Conservation (phyloP, 257 asterid genomes). For the Fraxinus anomala region DNA sequence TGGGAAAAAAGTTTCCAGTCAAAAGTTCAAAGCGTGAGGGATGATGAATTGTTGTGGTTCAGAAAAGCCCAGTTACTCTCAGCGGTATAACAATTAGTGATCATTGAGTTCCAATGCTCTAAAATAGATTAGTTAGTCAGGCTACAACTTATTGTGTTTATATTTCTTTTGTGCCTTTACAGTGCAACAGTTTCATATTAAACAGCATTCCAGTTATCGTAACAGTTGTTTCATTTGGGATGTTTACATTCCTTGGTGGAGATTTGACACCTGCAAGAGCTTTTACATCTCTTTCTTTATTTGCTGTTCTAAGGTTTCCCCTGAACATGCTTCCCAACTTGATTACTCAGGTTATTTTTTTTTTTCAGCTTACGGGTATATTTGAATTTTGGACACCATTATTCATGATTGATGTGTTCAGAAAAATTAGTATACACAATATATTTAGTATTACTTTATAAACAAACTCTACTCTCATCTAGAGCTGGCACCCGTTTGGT, state of each 20-base stretch:
- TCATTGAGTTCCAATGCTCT: not conserved
- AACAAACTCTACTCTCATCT: not conserved
- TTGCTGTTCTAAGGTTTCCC: conserved; percentile 72
- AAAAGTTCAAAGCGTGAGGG: conserved; percentile 62
- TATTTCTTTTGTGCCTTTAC: conserved; percentile 39
- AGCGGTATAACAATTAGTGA: conserved; percentile 54
- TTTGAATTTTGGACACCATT: not conserved
- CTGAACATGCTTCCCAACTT: conserved; percentile 81
- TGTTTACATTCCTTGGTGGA: conserved; percentile 78
- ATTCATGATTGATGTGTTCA: not conserved
- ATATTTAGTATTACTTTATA: not conserved
- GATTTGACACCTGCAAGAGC: conserved; percentile 90
- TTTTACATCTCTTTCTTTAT: conserved; percentile 81
- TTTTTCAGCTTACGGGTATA: conserved; percentile 13
- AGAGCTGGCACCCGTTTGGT: not conserved
- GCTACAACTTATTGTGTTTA: conserved; percentile 21
- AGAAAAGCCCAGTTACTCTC: conserved; percentile 70
- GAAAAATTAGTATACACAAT: conserved; percentile 1
- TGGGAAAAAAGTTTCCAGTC: conserved; percentile 87
- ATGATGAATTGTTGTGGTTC: conserved; percentile 78
- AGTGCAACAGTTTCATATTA: conserved; percentile 78
- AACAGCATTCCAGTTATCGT: conserved; percentile 90
- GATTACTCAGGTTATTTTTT: conserved; percentile 71
- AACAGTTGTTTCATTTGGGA: conserved; percentile 77
- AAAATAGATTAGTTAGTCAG: not conserved